Conservation (phyloP, 768 basidiomycete species). For the Filobasidium floriforme region DNA sequence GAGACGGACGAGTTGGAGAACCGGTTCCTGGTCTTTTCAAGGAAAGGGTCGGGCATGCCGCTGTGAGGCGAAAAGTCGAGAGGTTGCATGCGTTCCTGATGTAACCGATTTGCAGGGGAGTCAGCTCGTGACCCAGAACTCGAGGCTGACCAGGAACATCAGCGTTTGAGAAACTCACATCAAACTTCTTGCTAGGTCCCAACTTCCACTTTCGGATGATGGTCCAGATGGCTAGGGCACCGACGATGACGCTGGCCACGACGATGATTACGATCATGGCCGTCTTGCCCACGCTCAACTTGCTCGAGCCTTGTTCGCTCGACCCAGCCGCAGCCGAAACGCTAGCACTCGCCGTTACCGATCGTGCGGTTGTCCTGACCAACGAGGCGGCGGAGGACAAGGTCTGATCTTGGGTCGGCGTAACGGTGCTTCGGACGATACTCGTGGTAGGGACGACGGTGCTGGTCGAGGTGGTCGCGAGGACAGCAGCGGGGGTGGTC, state of each 20-base stretch:
- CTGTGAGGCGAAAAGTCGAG: conserved; percentile 40
- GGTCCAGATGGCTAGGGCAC: conserved; percentile 33
- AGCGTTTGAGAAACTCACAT: no score
- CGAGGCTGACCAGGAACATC: no score
- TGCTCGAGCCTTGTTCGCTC: not conserved
- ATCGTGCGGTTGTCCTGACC: not conserved
- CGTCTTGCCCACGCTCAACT: conserved; percentile 27
- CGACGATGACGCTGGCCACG: conserved; percentile 35
- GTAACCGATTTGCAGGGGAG: not conserved
- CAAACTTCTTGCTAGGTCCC: conserved; percentile 36
- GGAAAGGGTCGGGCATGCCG: conserved; percentile 31
- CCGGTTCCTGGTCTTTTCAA: conserved; percentile 39
- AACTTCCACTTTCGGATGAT: conserved; percentile 41
- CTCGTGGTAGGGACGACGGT: conserved; percentile 3
- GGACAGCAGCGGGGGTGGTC: not conserved
- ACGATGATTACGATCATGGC: conserved; percentile 40
- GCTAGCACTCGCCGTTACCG: conserved; percentile 1
- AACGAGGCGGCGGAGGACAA: not conserved
- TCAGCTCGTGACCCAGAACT: no score
- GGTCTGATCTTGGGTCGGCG: not conserved
- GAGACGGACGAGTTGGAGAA: conserved; percentile 26
- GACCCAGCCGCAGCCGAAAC: not conserved
- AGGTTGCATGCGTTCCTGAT: conserved; percentile 33
- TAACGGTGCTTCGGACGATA: conserved; percentile 11
- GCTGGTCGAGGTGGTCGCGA: conserved; percentile 3